phyloP scores from a whole-genome alignment of 768 basidiomycete genomes.

The Porphyrellus cyaneotinctus region DNA sequence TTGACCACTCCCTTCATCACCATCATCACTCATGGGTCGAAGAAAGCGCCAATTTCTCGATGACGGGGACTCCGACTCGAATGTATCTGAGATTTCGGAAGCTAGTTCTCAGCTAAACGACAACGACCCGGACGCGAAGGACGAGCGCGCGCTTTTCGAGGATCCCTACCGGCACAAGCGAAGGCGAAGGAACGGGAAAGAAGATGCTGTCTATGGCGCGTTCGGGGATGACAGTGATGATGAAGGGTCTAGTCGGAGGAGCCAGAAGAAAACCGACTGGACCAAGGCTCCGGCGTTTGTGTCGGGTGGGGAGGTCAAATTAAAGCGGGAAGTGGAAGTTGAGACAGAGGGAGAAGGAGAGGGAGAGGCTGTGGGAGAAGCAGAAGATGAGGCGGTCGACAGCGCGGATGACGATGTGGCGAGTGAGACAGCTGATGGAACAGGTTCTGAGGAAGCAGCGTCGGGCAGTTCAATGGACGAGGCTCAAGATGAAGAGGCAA shows the following conservation, averaged over 20 bases:
- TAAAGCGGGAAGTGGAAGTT: constrained; percentile 37
- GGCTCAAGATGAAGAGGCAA: constrained; percentile 36
- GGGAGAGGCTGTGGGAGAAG: constrained; percentile 34
- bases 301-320: constrained; percentile 44
- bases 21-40: constrained; percentile 52
- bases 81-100: constrained; percentile 58
- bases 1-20: not conserved
- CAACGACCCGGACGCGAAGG: constrained; percentile 58
- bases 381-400: constrained; percentile 33
- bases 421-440: constrained; percentile 30
- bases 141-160: constrained; percentile 72
- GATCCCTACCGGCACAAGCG: constrained; percentile 74
- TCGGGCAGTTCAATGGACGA: constrained; percentile 34
- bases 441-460: constrained; percentile 32
- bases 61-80: constrained; percentile 69
- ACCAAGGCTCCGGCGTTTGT: constrained; percentile 76
- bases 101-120: constrained; percentile 47
- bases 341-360: constrained; percentile 36
- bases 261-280: constrained; percentile 55
- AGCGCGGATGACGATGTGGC: constrained; percentile 38
- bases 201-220: constrained; percentile 72
- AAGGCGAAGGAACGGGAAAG: constrained; percentile 59
- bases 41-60: constrained; percentile 75
- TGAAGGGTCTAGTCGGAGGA: constrained; percentile 38
- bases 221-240: constrained; percentile 72